A percentile compares a stretch with the other conserved stretches of the same genome.
phyloP scores from a whole-genome alignment of 331 rosid species.

The Pyracantha coccinea region DNA sequence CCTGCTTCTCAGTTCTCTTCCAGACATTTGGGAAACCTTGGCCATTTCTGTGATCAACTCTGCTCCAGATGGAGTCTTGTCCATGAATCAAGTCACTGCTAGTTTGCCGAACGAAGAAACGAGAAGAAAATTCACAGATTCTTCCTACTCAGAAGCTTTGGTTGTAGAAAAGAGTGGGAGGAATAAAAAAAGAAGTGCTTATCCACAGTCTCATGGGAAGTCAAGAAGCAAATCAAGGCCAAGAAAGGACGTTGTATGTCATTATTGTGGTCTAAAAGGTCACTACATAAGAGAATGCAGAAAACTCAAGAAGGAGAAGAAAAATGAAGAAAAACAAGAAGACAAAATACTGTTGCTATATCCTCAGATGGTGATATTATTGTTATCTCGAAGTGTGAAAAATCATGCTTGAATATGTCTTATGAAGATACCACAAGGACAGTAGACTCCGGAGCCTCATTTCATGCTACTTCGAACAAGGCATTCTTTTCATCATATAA shows the following conservation, averaged over 20 bases:
- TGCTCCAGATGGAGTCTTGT: not conserved
- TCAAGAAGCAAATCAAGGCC: not conserved
- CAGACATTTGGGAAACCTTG: not conserved
- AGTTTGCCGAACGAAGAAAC: not conserved
- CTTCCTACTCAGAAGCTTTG: not conserved
- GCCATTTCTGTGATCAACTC: not conserved
- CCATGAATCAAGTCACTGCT: not conserved
- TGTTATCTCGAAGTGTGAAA: not conserved
- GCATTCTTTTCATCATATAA: not conserved
- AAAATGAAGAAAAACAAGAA: not conserved
- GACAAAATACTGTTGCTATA: not conserved
- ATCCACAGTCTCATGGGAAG: not conserved
- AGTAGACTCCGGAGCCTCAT: not conserved
- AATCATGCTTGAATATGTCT: not conserved
- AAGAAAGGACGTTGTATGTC: not conserved
- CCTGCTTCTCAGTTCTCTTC: not conserved
- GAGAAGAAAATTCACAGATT: not conserved
- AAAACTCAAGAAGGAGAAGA: not conserved
- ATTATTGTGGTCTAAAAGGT: not conserved
- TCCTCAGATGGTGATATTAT: not conserved
- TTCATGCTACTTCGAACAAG: not conserved
- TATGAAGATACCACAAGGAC: not conserved
- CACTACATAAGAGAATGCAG: not conserved
- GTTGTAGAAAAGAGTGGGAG: not conserved
- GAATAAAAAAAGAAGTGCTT: not conserved